Evolutionary conservation across 805 yeast species (phyloP), one percentile per base, ranked within the genome.

Genomic region (Saccharomycopsis guyanensis): DNA sequence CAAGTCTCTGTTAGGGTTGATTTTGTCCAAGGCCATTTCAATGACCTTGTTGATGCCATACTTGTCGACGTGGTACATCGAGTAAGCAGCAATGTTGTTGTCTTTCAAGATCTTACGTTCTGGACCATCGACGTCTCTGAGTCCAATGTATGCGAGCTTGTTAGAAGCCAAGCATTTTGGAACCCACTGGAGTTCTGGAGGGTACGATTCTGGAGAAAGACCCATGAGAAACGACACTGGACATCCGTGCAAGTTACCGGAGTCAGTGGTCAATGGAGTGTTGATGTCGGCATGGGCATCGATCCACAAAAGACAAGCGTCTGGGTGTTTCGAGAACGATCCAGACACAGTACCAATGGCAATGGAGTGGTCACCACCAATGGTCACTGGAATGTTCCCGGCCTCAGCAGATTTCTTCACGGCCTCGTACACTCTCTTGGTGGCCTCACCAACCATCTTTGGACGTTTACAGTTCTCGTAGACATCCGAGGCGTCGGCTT

Each of bases 251-350:
- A 91, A 71, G 64, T 91, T 93, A 36, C 97, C 97, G 5, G 91
- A 78, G 24, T 75, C 82, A 1, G 97, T 80, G 6, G 87, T 78
- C 31, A 71, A 70, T 8, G 96, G 86, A 1, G 97, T 83, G 70
- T 93, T 93, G 61, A 93, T 82, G 63, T 91, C 98, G 16, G 97
- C 96, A 63, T 91, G 98, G 0, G 98, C 98, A 66, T 91, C 98
- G 56, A 91, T 82, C 98, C 98, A 91, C 52, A 91, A 62, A 34
- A 91, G 71, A 58, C 95, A 88, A 23, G 95, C 87, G 56, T 89
- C 87, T 16, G 96, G 96, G 61, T 82, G 71, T 53, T 76, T 74
- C 15, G 76, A 77, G 52, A 87, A 71, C 27, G 89, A 85, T 2
- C 94, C 97, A 25, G 86, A 72, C 31, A 91, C 82, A 7, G 97